Base-by-base conservation (phyloP, 345 rosid genomes). In the Gossypioides kirkii region DNA sequence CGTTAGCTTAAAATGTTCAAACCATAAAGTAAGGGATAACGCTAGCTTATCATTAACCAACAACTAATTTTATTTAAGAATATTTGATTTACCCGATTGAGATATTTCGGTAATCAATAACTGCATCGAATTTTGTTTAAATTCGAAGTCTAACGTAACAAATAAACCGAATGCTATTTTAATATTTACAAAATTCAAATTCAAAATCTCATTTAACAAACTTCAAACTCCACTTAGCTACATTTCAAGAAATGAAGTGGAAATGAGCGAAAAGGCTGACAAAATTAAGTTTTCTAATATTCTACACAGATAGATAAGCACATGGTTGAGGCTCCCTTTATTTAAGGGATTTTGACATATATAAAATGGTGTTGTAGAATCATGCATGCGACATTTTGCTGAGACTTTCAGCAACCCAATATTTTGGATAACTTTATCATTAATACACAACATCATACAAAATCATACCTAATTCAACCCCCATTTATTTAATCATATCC, bases 241-340 rank as follows among this genome's bases (percentile, higher is more conserved):
- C n/a, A n/a, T n/a, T n/a, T n/a, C n/a, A n/a, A n/a, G n/a, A 65
- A 43, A 46, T 20, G 32, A 65, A 45, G 11, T 65, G 70, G 53
- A 45, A 11, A 3, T 11, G 23, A 46, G 54, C 18, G 4, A 65
- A 45, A 65, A 22, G 18, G 17, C 32, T 45, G 53, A 46, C 26
- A 4, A 20, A 55, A 55, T 22, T 55, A 20, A 8, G 4, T 2
- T 10, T 20, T 20, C 26, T 22, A 18, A 54, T 32, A 32, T n/a
- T 52, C 26, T 22, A 23, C 7, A 43, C 25, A 12, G 17, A 43
- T 65, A 20, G 56, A n/a, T n/a, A 6, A 18, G 55, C 41, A 66
- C 70, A 66, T 46, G 70, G 55, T 46, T 46, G 55, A 47, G 55
- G 38, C 46, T 12, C 41, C 41, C 55, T 46, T 46, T 50, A 16